Conservation (phyloP, 2,329 filamentous ascomycete species). For the Aureobasidium leucospermi region DNA sequence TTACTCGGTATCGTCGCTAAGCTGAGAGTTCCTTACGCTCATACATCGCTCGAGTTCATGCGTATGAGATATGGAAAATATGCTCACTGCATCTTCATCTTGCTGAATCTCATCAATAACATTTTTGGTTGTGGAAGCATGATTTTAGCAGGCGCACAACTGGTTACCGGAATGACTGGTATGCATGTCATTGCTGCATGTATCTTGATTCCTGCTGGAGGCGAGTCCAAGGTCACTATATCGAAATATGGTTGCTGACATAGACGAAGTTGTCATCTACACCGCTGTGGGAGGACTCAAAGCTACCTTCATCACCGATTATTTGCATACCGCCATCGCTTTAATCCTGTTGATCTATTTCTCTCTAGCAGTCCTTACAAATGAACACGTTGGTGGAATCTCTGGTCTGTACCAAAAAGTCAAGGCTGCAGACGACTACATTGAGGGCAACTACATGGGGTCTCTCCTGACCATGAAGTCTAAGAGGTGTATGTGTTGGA, state of each 20-base stretch:
- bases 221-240: too few relatives aligned
- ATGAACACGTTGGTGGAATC: constrained; percentile 36
- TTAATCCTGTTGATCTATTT: constrained; percentile 43
- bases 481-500: constrained; percentile 28
- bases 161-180: constrained; percentile 33
- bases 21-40: constrained; percentile 43
- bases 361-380: constrained; percentile 37
- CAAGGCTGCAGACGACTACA: constrained; percentile 35
- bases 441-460: constrained; percentile 41
- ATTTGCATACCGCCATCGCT: constrained; percentile 41
- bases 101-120: constrained; percentile 26
- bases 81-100: constrained; percentile 23
- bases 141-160: constrained; percentile 24
- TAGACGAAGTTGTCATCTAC: constrained; percentile 37
- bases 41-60: constrained; percentile 46
- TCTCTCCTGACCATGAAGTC: constrained; percentile 45
- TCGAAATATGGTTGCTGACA: background rate
- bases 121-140: constrained; percentile 33
- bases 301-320: constrained; percentile 45
- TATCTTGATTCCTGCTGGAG: constrained; percentile 40
- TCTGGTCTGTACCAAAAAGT: constrained; percentile 42
- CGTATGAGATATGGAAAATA: constrained; percentile 28
- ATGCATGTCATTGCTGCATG: constrained; percentile 43
- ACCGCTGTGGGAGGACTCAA: constrained; percentile 44
- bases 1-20: constrained; percentile 43